These are phyloP conservation scores for Pythium plurisporium DNA, from an alignment of 352 stramenopile species.

Conservation along the genomic window DNA sequence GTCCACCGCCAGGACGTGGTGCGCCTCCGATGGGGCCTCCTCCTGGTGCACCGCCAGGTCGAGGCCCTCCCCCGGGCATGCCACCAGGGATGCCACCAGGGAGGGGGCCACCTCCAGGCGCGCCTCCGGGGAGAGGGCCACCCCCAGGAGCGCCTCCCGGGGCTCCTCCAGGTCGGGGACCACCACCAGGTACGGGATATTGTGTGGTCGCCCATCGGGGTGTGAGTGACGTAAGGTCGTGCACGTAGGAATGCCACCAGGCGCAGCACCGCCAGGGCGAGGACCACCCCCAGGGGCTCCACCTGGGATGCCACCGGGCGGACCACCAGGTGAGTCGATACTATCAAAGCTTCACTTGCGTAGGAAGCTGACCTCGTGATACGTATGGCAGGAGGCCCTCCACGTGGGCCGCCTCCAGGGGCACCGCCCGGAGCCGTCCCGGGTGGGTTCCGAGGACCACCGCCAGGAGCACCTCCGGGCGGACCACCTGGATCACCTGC, in stretches of 20 bases:
- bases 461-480: conserved; percentile 1
- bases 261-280: no score
- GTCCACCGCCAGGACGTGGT: conserved; percentile 40
- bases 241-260: no score
- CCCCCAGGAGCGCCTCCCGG: no score
- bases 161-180: no score
- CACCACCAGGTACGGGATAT: no score
- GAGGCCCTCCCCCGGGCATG: conserved; percentile 3
- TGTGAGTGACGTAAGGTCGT: no score
- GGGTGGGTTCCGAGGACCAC: background rate
- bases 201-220: no score
- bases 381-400: conserved; percentile 36
- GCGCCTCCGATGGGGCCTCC: conserved; percentile 34
- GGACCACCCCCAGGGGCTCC: no score
- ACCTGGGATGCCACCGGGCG: conserved; percentile 11
- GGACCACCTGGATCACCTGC: conserved; percentile 6
- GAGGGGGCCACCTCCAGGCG: conserved; percentile 15
- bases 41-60: conserved; percentile 5
- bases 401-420: conserved; percentile 15
- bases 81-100: conserved; percentile 19
- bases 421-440: conserved; percentile 19
- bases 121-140: conserved; percentile 2
- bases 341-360: no score
- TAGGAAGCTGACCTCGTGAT: no score
- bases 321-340: conserved; percentile 27